Conservation (phyloP, 495 filamentous ascomycete species). For the Penicillium diatomitis region DNA sequence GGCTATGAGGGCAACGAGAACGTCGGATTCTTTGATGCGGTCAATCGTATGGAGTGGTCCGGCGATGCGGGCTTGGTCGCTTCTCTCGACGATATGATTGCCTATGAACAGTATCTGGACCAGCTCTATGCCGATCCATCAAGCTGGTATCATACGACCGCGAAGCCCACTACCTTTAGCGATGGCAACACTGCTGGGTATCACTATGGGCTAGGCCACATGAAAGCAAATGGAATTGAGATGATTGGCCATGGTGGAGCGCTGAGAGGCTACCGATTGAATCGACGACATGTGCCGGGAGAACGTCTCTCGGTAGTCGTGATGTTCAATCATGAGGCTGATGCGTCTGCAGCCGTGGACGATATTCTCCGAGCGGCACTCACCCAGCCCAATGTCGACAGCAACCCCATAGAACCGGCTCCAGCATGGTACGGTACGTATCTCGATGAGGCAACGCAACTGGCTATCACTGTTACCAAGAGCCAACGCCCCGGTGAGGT, state of each 20-base stretch:
- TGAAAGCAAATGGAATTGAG: conserved; percentile 6
- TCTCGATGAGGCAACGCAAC: conserved; percentile 19
- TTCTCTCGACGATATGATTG: conserved; percentile 28
- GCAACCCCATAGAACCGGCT: neutral
- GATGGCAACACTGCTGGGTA: conserved; percentile 18
- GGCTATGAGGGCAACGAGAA: conserved; percentile 25
- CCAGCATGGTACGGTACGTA: conserved; percentile 17
- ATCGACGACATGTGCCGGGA: conserved; percentile 17
- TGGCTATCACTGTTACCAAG: conserved; percentile 12
- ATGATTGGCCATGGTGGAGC: conserved; percentile 24
- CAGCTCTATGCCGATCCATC: conserved; percentile 8
- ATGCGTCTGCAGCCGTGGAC: conserved; percentile 5
- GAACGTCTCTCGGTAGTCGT: conserved; percentile 21
- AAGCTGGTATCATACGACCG: conserved; percentile 18
- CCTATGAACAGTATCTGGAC: conserved; percentile 23
- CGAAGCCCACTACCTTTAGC: conserved; percentile 8
- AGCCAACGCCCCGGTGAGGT: conserved; percentile 9
- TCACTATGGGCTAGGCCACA: conserved; percentile 16
- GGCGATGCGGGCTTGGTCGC: conserved; percentile 28
- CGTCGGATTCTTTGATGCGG: conserved; percentile 10
- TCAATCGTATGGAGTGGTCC: conserved; percentile 27
- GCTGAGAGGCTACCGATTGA: conserved; percentile 24
- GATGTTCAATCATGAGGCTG: conserved; percentile 21
- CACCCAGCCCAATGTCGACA: conserved; percentile 1
- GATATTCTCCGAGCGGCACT: conserved; percentile 13